These are phyloP conservation scores for Tetrapyrgos nigripes DNA, from an alignment of 1,284 basidiomycete species.

Conservation along the genomic window DNA sequence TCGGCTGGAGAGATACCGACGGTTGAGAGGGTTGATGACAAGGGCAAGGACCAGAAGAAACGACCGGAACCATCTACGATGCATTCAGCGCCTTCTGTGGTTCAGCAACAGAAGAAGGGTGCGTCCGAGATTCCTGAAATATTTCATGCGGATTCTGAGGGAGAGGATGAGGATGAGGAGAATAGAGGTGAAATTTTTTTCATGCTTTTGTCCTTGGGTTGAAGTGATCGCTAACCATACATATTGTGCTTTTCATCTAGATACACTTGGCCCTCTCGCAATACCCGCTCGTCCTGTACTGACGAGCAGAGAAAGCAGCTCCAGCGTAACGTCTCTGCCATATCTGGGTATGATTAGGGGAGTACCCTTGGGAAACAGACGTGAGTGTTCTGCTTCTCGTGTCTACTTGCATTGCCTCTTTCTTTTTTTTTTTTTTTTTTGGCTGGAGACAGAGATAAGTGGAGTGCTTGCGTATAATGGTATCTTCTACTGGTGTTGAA, in stretches of 20 bases:
- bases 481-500: too few relatives aligned
- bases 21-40: neutral
- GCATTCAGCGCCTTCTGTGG: neutral
- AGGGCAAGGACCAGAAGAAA: neutral
- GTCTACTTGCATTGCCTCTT: conserved; percentile 11
- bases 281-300: conserved; percentile 4
- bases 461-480: too few relatives aligned
- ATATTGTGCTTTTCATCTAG: neutral
- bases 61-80: neutral
- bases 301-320: conserved; percentile 8
- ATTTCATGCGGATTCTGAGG: conserved; percentile 1
- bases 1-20: too few relatives aligned
- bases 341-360: conserved; percentile 47
- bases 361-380: conserved; percentile 48
- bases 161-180: neutral
- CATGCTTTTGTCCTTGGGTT: too few relatives aligned
- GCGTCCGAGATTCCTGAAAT: conserved; percentile 9
- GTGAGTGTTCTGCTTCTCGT: conserved; percentile 31
- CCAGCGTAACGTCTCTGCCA: conserved; percentile 52
- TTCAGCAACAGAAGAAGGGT: neutral
- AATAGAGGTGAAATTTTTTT: neutral
- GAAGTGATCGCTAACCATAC: too few relatives aligned
- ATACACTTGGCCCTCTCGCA: conserved; percentile 1
- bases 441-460: neutral
- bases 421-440: neutral